These are phyloP conservation scores for Babesia sp. DNA, from an alignment of 169 alveolate species.

Conservation along the genomic window DNA sequence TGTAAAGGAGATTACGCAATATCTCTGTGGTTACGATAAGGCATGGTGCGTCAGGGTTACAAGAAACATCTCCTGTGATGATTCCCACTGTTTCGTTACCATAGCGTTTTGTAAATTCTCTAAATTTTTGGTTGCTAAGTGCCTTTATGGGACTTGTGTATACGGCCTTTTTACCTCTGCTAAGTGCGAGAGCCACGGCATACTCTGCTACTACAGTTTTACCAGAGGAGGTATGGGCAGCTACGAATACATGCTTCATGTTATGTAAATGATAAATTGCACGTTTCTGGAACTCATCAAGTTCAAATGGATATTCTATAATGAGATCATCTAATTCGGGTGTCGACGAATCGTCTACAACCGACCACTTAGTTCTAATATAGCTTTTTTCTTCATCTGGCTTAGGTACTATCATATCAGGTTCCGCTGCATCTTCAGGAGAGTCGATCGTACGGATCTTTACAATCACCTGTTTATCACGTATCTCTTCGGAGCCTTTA, in stretches of 20 bases:
- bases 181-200: slow-evolving; percentile 95
- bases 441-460: not conserved
- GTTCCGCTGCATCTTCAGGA: not conserved
- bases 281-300: slow-evolving; percentile 96
- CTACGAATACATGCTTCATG: slow-evolving; percentile 93
- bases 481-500: no score
- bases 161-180: slow-evolving; percentile 90
- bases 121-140: slow-evolving; percentile 94
- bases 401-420: slow-evolving; percentile 33
- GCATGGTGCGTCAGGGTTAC: slow-evolving; percentile 94
- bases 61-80: slow-evolving; percentile 97
- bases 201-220: slow-evolving; percentile 97
- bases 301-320: slow-evolving; percentile 88
- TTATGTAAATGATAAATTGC: slow-evolving; percentile 91
- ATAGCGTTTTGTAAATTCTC: slow-evolving; percentile 88
- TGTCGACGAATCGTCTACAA: slow-evolving; percentile 65
- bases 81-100: slow-evolving; percentile 89
- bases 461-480: not conserved
- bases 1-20: slow-evolving; percentile 89
- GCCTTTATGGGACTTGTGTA: slow-evolving; percentile 99
- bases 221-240: slow-evolving; percentile 99
- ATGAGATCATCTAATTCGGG: slow-evolving; percentile 71
- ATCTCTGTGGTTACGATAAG: slow-evolving; percentile 98
- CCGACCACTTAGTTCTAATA: slow-evolving; percentile 76
- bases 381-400: slow-evolving; percentile 59